These are phyloP conservation scores for Rauvolfia tetraphylla DNA, from an alignment of 257 asterid genomes.

Conservation along the genomic window DNA sequence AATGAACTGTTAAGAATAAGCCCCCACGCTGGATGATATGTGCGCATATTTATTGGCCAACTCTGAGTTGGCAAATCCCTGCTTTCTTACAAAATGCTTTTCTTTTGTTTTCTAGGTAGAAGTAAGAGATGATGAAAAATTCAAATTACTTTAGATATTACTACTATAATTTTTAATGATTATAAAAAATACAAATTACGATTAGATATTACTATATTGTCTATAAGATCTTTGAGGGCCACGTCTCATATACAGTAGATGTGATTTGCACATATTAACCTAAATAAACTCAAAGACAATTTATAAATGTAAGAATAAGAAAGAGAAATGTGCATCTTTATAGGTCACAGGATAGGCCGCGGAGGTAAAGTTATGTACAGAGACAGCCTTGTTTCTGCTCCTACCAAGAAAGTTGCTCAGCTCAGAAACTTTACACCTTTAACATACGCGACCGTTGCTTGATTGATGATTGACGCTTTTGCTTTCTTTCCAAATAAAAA, in stretches of 20 bases:
- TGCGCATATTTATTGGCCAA: background rate
- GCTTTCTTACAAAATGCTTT: background rate
- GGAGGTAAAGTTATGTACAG: background rate
- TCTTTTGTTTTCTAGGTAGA: background rate
- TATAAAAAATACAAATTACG: no score
- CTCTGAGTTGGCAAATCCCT: conserved; percentile 1
- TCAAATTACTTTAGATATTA: no score
- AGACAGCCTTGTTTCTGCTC: background rate
- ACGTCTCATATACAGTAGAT: no score
- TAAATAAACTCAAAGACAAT: no score
- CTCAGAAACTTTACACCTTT: background rate
- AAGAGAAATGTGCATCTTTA: background rate
- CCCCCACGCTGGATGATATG: conserved; percentile 1
- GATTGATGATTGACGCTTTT: conserved; percentile 2
- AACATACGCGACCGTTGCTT: conserved; percentile 1
- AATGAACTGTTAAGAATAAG: background rate
- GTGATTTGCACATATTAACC: no score
- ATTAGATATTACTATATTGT: no score
- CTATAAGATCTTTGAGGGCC: no score
- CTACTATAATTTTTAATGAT: no score
- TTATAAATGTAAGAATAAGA: background rate
- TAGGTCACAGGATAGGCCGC: background rate
- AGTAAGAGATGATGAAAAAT: no score
- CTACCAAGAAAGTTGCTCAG: conserved; percentile 1
- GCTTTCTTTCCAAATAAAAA: background rate